Base-by-base conservation (phyloP, 208 protist species). In the Acanthamoeba sp. region DNA sequence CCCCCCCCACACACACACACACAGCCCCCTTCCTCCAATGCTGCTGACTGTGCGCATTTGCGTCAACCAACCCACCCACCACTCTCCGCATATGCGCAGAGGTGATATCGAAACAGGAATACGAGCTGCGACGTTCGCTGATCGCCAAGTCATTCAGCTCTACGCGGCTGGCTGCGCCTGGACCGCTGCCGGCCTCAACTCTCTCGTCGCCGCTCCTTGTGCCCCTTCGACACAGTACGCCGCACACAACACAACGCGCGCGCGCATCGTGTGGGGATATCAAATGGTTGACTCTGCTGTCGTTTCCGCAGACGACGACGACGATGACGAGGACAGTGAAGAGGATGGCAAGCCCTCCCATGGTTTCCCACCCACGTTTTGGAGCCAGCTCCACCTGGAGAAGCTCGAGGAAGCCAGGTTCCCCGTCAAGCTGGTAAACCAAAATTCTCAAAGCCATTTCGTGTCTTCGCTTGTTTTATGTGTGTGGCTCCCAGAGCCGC, bases 21-120 rank as follows among this genome's bases (percentile, higher is more conserved):
- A 24, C 48, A 9, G 12, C 12, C 45, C 48, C 48, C 48, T 20
- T 22, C 48, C 48, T 20, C 4, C 48, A 69, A 69, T 27, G 24
- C 9, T 69, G n/a, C 59, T 69, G 14, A 29, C n/a, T 32, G 6
- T 69, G n/a, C n/a, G n/a, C n/a, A n/a, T n/a, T n/a, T n/a, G n/a
- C n/a, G n/a, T n/a, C n/a, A n/a, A n/a, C n/a, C n/a, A n/a, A n/a
- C n/a, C n/a, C n/a, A n/a, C n/a, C n/a, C n/a, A n/a, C n/a, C n/a
- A n/a, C n/a, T n/a, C n/a, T n/a, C n/a, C n/a, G n/a, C n/a, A n/a
- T n/a, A n/a, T n/a, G n/a, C 59, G 69, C 42, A 85, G 78, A 87
- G 78, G 78, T 87, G 20, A 87, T 87, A 87, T 59, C 78, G 27
- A 87, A 87, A 27, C 0, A 55, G 42, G 78, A 87, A n/a, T 87